phyloP scores from a whole-genome alignment of 257 asterid species.

The Solanum appendiculatum region DNA sequence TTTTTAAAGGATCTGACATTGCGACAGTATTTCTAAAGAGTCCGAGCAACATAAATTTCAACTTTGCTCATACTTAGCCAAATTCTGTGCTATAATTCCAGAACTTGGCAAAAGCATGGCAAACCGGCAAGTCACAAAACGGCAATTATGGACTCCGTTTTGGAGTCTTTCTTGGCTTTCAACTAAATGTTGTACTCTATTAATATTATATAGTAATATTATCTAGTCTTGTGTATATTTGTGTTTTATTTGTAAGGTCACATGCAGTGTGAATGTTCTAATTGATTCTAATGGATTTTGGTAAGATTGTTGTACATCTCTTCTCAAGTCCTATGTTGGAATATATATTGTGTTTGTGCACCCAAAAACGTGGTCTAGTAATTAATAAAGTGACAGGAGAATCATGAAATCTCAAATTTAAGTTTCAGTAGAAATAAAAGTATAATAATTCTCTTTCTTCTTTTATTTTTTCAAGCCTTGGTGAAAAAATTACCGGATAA shows the following conservation, averaged over 20 bases:
- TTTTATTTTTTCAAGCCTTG: no score
- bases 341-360: not conserved
- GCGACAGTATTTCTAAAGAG: rapidly evolving
- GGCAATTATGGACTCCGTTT: slow-evolving; percentile 37
- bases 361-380: not conserved
- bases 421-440: no score
- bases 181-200: not conserved
- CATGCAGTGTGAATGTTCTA: not conserved
- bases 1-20: not conserved
- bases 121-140: slow-evolving; percentile 61
- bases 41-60: not conserved
- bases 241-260: not conserved
- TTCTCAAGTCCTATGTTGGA: not conserved
- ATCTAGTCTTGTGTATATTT: not conserved
- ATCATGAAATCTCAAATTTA: no score
- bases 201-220: not conserved
- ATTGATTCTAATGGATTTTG: not conserved
- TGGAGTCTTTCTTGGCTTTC: slow-evolving; percentile 38
- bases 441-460: no score
- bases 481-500: no score
- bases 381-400: not conserved
- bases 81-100: no score
- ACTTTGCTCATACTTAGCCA: slow-evolving; percentile 17
- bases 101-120: slow-evolving; percentile 12
- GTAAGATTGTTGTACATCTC: not conserved